These are phyloP conservation scores for Cladobotryum protrusum DNA, from an alignment of 2,329 filamentous ascomycete genomes.

Conservation along the genomic window DNA sequence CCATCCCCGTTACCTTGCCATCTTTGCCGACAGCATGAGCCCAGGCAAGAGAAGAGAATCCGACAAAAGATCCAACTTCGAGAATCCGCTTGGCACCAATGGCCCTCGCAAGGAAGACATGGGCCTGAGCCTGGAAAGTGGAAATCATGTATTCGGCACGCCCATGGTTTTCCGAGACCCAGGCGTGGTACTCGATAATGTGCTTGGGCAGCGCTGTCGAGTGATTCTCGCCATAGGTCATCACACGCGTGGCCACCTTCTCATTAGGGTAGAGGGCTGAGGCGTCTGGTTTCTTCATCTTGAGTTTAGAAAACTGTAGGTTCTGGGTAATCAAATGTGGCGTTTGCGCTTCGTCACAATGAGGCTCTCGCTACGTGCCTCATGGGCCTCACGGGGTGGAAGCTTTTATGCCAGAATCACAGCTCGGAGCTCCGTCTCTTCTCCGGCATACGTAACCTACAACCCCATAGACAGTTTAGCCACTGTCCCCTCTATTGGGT, in stretches of 20 bases:
- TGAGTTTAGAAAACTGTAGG: background rate
- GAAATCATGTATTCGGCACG: constrained; percentile 29
- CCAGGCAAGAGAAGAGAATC: constrained; percentile 37
- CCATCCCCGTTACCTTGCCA: constrained; percentile 29
- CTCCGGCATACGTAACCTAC: too few relatives aligned
- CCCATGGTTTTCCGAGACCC: constrained; percentile 17
- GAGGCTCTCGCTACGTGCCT: background rate
- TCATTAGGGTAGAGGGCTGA: constrained; percentile 32
- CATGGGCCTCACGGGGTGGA: too few relatives aligned
- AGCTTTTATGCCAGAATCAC: too few relatives aligned
- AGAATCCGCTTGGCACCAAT: constrained; percentile 35
- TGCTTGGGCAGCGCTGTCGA: constrained; percentile 29
- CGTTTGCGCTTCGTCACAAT: background rate
- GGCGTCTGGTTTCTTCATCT: constrained; percentile 21
- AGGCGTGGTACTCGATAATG: constrained; percentile 32
- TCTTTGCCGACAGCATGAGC: constrained; percentile 32
- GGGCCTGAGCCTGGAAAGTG: constrained; percentile 25
- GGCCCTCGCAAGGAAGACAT: constrained; percentile 29
- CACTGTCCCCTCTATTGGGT: too few relatives aligned
- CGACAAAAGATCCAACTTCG: constrained; percentile 37
- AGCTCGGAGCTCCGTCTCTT: too few relatives aligned
- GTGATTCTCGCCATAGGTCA: constrained; percentile 30
- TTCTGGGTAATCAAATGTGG: background rate
- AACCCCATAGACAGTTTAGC: too few relatives aligned
- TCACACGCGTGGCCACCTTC: constrained; percentile 28